A percentile compares a stretch with the other conserved stretches of the same genome.
These are phyloP conservation scores for Fraxinus latifolia DNA, from an alignment of 305 asterid genomes.

Conservation along the genomic window DNA sequence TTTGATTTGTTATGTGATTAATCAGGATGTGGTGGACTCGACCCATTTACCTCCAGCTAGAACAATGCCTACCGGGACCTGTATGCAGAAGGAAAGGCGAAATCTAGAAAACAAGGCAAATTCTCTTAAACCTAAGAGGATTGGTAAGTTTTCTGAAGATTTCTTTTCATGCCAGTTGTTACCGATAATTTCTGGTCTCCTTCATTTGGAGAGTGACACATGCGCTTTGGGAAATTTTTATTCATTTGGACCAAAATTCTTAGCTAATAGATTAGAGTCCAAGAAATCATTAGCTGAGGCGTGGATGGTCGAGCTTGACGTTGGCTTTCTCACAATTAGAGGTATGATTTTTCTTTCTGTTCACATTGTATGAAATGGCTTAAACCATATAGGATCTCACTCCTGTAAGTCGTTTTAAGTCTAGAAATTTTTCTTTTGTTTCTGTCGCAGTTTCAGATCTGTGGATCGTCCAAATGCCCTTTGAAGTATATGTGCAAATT, in stretches of 20 bases:
- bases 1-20: not conserved
- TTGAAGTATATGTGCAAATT: slow-evolving; percentile 64
- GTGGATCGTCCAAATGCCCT: slow-evolving; percentile 56
- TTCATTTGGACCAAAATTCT: slow-evolving; percentile 79
- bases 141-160: slow-evolving; percentile 42
- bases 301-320: slow-evolving; percentile 77
- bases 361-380: not conserved
- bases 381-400: not conserved
- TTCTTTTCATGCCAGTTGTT: slow-evolving; percentile 53
- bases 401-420: too few relatives aligned
- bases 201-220: slow-evolving; percentile 82
- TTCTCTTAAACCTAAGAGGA: not conserved
- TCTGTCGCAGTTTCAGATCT: slow-evolving; percentile 44
- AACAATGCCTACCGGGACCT: slow-evolving; percentile 73
- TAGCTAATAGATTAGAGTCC: slow-evolving; percentile 48
- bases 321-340: slow-evolving; percentile 73
- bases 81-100: slow-evolving; percentile 49
- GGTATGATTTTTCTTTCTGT: slow-evolving; percentile 32
- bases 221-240: slow-evolving; percentile 82
- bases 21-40: slow-evolving; percentile 69
- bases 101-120: slow-evolving; percentile 19
- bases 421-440: not conserved
- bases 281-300: slow-evolving; percentile 65
- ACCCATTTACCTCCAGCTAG: slow-evolving; percentile 50
- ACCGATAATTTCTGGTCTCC: slow-evolving; percentile 59